Conservation (phyloP, 1,284 basidiomycete species). For the Moniliella sp. region DNA sequence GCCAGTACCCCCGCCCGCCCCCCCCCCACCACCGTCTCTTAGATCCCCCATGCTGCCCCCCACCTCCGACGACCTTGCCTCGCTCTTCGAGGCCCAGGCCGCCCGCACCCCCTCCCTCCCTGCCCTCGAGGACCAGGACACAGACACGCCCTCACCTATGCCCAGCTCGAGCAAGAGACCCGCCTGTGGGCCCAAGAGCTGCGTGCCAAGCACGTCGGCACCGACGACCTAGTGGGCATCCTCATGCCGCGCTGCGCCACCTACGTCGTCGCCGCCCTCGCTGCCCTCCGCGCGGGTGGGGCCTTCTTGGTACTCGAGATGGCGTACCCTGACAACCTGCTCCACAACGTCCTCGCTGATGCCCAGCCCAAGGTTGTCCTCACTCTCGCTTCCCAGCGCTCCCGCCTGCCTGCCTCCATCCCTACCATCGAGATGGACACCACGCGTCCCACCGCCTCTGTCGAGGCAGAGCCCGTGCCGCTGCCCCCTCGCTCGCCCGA, state of each 20-base stretch:
- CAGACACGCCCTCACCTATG: constrained; percentile 19
- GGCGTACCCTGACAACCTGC: constrained; percentile 24
- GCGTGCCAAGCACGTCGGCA: constrained; percentile 11
- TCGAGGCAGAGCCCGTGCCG: constrained; percentile 2
- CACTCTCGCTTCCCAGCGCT: constrained; percentile 21
- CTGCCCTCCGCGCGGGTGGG: constrained; percentile 27
- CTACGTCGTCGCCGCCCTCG: constrained; percentile 28
- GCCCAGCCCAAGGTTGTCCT: constrained; percentile 25
- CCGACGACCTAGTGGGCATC: constrained; percentile 23
- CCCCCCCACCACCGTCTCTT: too few relatives aligned
- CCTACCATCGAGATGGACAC: constrained; percentile 8
- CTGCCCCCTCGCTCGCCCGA: constrained; percentile 27
- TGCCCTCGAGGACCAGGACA: constrained; percentile 9
- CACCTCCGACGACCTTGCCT: constrained; percentile 7
- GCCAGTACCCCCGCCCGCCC: too few relatives aligned
- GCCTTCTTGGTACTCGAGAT: constrained; percentile 32
- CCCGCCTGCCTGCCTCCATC: constrained; percentile 9
- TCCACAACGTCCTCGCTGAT: constrained; percentile 26
- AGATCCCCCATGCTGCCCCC: too few relatives aligned
- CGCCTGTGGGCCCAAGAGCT: constrained; percentile 12
- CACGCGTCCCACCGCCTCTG: neutral
- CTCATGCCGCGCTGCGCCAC: constrained; percentile 24
- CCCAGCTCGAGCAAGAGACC: constrained; percentile 19
- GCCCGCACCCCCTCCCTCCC: constrained; percentile 9
- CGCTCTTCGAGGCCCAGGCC: constrained; percentile 14